These are phyloP conservation scores for Nicotiana obtusifolia DNA, from an alignment of 257 asterid species.

Conservation along the genomic window DNA sequence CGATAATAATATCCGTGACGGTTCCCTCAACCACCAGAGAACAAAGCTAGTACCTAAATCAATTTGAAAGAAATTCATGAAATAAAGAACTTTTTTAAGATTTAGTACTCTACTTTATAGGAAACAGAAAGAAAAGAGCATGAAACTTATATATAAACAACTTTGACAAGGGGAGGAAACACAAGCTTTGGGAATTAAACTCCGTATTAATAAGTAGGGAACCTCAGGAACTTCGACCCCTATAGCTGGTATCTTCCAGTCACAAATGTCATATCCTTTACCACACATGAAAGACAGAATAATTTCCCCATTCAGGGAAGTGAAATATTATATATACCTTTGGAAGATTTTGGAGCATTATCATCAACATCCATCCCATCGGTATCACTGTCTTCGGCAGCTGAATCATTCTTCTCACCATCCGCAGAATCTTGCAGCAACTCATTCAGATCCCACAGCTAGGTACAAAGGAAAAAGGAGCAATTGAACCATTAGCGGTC, in stretches of 20 bases:
- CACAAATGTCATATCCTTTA: background rate
- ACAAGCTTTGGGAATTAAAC: slow-evolving; percentile 4
- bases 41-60: background rate
- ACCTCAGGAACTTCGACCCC: background rate
- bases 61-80: background rate
- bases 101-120: background rate
- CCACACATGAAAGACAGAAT: background rate
- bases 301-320: background rate
- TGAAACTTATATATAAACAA: background rate
- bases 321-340: slow-evolving; percentile 33
- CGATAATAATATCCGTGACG: background rate
- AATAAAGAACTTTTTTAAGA: background rate
- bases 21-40: background rate
- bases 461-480: background rate
- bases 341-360: slow-evolving; percentile 48
- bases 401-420: slow-evolving; percentile 27
- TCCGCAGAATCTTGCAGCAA: slow-evolving; percentile 57
- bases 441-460: slow-evolving; percentile 81
- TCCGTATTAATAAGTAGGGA: background rate
- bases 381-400: slow-evolving; percentile 46
- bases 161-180: background rate
- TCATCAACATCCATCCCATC: slow-evolving; percentile 77
- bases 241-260: background rate
- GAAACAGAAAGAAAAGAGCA: background rate
- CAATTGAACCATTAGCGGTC: background rate